These are phyloP conservation scores for Hydrangea macrophylla DNA, from an alignment of 148 eudicot species.

Conservation along the genomic window DNA sequence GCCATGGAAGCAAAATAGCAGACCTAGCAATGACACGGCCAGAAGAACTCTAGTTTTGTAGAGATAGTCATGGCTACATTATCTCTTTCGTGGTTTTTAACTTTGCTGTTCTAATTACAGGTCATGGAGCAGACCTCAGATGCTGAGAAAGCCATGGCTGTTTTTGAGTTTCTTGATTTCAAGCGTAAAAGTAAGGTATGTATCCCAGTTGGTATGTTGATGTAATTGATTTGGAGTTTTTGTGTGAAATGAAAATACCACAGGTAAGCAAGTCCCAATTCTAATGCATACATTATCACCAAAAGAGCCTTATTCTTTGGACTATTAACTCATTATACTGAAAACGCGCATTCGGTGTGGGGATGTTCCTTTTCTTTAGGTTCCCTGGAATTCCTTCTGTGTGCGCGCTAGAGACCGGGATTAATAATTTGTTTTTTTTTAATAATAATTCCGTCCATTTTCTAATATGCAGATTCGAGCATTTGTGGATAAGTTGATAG, in stretches of 20 bases:
- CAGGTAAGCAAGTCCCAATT: no score
- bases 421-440: not conserved
- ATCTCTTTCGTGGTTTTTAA: slow-evolving; percentile 7
- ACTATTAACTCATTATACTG: no score
- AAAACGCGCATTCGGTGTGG: no score
- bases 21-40: not conserved
- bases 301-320: no score
- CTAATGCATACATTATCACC: no score
- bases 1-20: not conserved
- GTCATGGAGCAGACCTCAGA: slow-evolving; percentile 97
- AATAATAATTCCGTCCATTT: slow-evolving; percentile 7
- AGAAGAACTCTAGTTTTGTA: slow-evolving; percentile 1
- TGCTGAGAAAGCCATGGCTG: slow-evolving; percentile 90
- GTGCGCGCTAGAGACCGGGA: not conserved
- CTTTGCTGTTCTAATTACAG: slow-evolving; percentile 33
- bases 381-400: not conserved
- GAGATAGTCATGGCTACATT: not conserved
- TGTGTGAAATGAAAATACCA: no score
- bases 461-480: slow-evolving; percentile 73
- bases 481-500: slow-evolving; percentile 90
- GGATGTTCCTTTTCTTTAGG: no score
- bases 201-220: slow-evolving; percentile 10
- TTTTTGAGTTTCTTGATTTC: slow-evolving; percentile 81
- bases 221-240: not conserved
- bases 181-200: slow-evolving; percentile 94